A percentile compares a stretch with the other conserved stretches of the same genome.
phyloP scores from a whole-genome alignment of 2,329 filamentous ascomycete species.

The Emergomyces pasteurianus region DNA sequence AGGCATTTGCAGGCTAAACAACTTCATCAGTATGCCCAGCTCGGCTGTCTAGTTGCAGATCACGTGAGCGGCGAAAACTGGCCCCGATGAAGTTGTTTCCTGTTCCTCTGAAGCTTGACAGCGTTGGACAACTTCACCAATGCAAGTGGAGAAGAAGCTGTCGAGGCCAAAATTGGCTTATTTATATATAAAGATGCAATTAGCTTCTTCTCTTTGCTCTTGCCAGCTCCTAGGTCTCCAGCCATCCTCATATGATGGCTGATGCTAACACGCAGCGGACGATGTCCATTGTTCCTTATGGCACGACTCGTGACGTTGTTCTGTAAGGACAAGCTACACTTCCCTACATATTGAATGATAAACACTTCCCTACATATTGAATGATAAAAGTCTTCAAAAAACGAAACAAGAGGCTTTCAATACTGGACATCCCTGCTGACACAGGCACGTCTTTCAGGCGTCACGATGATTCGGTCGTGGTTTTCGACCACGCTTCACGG shows the following conservation, averaged over 20 bases:
- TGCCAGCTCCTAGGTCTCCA: background rate
- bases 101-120: background rate
- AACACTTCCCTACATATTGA: background rate
- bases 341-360: constrained; percentile 2
- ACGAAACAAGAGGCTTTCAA: background rate
- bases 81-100: no score
- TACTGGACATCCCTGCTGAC: constrained; percentile 7
- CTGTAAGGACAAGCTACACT: constrained; percentile 23
- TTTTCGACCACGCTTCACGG: constrained; percentile 74
- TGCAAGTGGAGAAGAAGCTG: background rate
- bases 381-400: background rate
- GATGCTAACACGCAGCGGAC: constrained; percentile 10
- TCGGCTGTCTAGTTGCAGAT: no score
- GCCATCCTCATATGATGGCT: constrained; percentile 7
- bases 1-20: background rate
- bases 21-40: background rate
- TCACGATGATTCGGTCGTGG: constrained; percentile 82
- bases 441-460: constrained; percentile 45
- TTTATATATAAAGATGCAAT: constrained; percentile 6
- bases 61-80: constrained; percentile 1
- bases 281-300: constrained; percentile 34
- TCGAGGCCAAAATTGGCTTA: background rate
- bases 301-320: constrained; percentile 32
- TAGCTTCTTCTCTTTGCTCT: background rate
- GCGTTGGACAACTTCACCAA: background rate